Conservation (phyloP, 441 rosid genomes). For the Gossypium lobatum region DNA sequence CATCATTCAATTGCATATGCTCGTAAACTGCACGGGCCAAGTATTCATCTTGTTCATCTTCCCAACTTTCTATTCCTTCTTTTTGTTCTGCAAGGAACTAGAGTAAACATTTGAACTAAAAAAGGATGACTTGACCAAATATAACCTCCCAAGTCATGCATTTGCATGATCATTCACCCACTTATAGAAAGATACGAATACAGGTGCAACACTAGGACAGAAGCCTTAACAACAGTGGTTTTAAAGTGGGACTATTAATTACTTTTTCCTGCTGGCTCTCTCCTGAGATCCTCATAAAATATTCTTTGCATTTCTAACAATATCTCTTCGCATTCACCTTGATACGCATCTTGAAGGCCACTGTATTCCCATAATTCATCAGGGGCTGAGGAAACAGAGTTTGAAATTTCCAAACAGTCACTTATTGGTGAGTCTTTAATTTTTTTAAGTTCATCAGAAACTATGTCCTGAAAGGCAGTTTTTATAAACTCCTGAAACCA, state of each 20-base stretch:
- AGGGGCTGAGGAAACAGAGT: conserved; percentile 17
- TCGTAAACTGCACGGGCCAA: conserved; percentile 71
- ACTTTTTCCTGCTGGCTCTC: conserved; percentile 28
- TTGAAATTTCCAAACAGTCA: conserved; percentile 16
- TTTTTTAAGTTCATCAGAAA: conserved; percentile 63
- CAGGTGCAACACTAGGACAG: not conserved
- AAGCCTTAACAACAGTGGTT: not conserved
- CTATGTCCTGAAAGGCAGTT: conserved; percentile 59
- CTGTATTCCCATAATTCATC: conserved; percentile 83
- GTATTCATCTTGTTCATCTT: conserved; percentile 81
- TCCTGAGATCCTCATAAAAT: conserved; percentile 66
- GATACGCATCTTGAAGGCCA: conserved; percentile 54
- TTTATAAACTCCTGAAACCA: conserved; percentile 52
- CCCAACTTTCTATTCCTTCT: conserved; percentile 48
- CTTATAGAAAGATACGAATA: not conserved
- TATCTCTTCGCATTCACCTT: conserved; percentile 79
- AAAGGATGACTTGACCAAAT: conserved; percentile 16
- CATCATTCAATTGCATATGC: conserved; percentile 63
- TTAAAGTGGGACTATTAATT: not conserved
- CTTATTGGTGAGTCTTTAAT: conserved; percentile 37
- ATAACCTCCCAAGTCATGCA: conserved; percentile 10
- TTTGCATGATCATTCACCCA: not conserved
- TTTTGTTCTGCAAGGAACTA: conserved; percentile 38
- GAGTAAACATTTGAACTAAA: conserved; percentile 24
- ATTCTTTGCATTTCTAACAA: conserved; percentile 83